Conservation (phyloP, 495 filamentous ascomycete genomes). For the Neurospora tetraspora region DNA sequence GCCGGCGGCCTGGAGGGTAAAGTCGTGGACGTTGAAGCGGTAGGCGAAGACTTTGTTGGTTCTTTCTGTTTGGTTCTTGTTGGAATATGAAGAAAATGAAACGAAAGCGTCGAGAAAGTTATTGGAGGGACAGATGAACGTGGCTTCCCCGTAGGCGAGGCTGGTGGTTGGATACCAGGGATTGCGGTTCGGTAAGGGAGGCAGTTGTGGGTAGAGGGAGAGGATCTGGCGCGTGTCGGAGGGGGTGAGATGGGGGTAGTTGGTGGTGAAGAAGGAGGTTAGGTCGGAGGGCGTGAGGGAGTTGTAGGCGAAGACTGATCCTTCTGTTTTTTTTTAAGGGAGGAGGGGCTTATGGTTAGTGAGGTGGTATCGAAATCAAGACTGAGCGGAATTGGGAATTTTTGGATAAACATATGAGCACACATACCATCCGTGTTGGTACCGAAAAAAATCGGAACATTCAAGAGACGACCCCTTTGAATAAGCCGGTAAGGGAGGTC, state of each 20-base stretch:
- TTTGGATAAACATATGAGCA: background rate
- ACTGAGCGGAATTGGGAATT: background rate
- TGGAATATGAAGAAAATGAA: background rate
- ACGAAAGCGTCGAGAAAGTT: conserved; percentile 20
- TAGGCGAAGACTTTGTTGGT: conserved; percentile 7
- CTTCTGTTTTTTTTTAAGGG: conserved; percentile 22
- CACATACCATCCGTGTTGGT: conserved; percentile 35
- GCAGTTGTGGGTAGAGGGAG: conserved; percentile 14
- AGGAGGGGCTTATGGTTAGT: background rate
- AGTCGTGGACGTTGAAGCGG: conserved; percentile 20
- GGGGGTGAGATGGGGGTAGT: conserved; percentile 33
- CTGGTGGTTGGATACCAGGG: conserved; percentile 36
- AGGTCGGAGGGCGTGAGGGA: conserved; percentile 36
- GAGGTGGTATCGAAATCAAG: background rate
- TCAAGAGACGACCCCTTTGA: conserved; percentile 15
- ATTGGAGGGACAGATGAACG: conserved; percentile 51
- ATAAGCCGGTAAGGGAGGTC: conserved; percentile 25
- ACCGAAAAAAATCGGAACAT: conserved; percentile 26
- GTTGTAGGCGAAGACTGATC: conserved; percentile 39
- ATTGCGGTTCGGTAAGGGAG: conserved; percentile 16
- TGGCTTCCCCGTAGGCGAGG: conserved; percentile 49
- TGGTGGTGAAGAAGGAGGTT: conserved; percentile 36
- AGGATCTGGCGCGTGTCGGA: conserved; percentile 37
- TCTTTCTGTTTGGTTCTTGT: background rate
- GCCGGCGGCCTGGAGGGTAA: conserved; percentile 7